These are phyloP conservation scores for Madurella fahalii DNA, from an alignment of 2,329 filamentous ascomycete species.

Conservation along the genomic window DNA sequence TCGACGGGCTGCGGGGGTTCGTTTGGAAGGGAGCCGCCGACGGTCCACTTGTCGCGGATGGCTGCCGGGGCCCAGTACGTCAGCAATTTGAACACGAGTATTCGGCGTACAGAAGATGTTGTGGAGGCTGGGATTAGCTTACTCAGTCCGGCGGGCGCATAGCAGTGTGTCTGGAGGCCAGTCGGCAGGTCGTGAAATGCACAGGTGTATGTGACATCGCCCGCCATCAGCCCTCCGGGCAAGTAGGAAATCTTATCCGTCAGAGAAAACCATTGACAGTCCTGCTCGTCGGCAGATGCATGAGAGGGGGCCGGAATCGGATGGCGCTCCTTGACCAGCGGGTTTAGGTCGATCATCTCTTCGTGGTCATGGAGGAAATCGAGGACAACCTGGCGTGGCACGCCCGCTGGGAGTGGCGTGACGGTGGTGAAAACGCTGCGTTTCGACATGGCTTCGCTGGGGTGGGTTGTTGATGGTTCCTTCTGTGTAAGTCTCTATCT, in stretches of 20 bases:
- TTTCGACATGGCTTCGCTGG: conserved; percentile 54
- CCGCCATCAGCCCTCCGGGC: conserved; percentile 59
- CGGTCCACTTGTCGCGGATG: conserved; percentile 71
- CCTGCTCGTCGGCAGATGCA: conserved; percentile 65
- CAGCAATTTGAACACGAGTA: background rate
- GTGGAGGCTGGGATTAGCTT: background rate
- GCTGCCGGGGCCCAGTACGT: conserved; percentile 5
- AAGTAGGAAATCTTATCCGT: conserved; percentile 75
- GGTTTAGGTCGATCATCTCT: conserved; percentile 86
- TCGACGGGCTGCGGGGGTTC: conserved; percentile 64
- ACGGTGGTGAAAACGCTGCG: conserved; percentile 70
- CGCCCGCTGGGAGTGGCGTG: conserved; percentile 67
- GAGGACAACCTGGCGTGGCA: conserved; percentile 67
- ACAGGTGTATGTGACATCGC: conserved; percentile 71
- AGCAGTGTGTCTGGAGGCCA: conserved; percentile 78
- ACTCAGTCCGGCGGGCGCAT: conserved; percentile 70
- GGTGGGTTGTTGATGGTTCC: too few species aligned
- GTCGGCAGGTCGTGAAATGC: conserved; percentile 71
- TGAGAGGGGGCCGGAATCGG: conserved; percentile 63
- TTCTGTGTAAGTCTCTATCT: background rate
- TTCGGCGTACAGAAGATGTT: too few species aligned
- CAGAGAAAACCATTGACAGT: conserved; percentile 72
- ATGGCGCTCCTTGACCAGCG: conserved; percentile 69
- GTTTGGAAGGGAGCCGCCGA: conserved; percentile 67
- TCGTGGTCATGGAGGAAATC: conserved; percentile 72